Percentiles rank a stretch among this genome's conserved stretches.
These are phyloP conservation scores for Biancaea sappan DNA, from an alignment of 306 rosid species.

Conservation along the genomic window DNA sequence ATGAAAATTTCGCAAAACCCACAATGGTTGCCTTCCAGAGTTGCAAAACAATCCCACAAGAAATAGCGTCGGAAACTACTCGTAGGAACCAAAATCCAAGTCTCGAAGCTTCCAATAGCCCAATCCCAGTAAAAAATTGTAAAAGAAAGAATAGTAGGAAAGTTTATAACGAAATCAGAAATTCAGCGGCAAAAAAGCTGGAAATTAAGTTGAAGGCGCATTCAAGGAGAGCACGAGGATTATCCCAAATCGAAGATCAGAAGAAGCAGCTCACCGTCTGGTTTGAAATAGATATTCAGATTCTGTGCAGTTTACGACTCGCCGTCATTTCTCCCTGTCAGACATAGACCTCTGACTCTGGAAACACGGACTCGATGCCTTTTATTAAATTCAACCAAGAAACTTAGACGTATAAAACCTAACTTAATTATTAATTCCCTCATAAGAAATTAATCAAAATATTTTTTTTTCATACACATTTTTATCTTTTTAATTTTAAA, in stretches of 20 bases:
- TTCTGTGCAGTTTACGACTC: constrained; percentile 16
- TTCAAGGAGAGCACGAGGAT: background rate
- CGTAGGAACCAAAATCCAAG: constrained; percentile 27
- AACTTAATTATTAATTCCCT: constrained; percentile 25
- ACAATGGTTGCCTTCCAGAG: constrained; percentile 28
- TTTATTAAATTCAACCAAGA: constrained; percentile 57
- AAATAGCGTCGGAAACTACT: constrained; percentile 12
- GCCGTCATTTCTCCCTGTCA: constrained; percentile 32
- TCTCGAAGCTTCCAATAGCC: constrained; percentile 31
- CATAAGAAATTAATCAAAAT: background rate
- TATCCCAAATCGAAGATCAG: constrained; percentile 28
- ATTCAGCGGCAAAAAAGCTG: background rate
- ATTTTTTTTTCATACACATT: background rate
- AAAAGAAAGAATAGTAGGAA: background rate
- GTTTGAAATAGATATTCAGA: constrained; percentile 35
- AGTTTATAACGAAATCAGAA: background rate
- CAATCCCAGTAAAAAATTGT: background rate
- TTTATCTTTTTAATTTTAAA: too few species aligned
- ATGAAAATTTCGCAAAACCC: constrained; percentile 19
- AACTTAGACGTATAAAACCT: constrained; percentile 13
- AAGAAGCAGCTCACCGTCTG: constrained; percentile 43
- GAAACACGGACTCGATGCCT: constrained; percentile 52
- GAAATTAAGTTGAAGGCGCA: background rate
- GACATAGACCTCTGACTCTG: constrained; percentile 34
- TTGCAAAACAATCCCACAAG: constrained; percentile 21